Base-by-base conservation (phyloP, 2,329 filamentous ascomycete species). In the Arachnopeziza araneosa region DNA sequence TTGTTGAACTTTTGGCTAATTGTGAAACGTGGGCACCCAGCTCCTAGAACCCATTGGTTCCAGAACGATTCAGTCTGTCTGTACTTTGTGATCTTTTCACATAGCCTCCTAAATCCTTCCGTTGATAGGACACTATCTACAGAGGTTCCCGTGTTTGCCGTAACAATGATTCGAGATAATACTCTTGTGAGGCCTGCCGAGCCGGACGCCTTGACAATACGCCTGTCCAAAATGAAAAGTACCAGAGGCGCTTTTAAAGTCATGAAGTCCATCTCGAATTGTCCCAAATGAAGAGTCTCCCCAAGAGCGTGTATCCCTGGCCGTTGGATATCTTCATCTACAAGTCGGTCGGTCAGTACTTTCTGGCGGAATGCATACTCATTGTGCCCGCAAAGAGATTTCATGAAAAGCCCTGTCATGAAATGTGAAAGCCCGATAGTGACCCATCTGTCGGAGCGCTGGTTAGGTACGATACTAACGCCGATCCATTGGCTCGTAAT, bases 1-100 rank as follows among this genome's bases (percentile, higher is more conserved):
- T 98, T 98, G 72, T 99, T 99, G 77, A 99, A 99, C 21, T 88
- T 84, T 66, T 96, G 93, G 49, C 86, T 89, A 54, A 96, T 90
- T 54, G 88, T 82, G 67, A 99, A 96, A 50, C 87, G 84, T 0
- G 96, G 95, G 68, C 93, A 98, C 0, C 96, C 96, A 19, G 91
- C 87, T 12, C 90, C 88, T 64, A 88, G 84, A 0, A 99, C 84
- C 93, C 93, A 99, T 71, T 99, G 93, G 51, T 87, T 86, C 81
- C 96, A 98, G 72, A 99, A 98, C 0, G 85, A 81, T 63, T 99
- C 95, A 0, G 97, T 83, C 26, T 69, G 63, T 71, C 91, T 90
- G 62, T 89, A 88, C 69, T 95, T 91, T 14, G 91, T 91, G 48
- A 93, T 84, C 73, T 95, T 95, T 74, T 99, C 95, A 67, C 92